Evolutionary conservation across 2,329 filamentous ascomycete species (phyloP).

Genomic region (Aspergillus eucalypticola): DNA sequence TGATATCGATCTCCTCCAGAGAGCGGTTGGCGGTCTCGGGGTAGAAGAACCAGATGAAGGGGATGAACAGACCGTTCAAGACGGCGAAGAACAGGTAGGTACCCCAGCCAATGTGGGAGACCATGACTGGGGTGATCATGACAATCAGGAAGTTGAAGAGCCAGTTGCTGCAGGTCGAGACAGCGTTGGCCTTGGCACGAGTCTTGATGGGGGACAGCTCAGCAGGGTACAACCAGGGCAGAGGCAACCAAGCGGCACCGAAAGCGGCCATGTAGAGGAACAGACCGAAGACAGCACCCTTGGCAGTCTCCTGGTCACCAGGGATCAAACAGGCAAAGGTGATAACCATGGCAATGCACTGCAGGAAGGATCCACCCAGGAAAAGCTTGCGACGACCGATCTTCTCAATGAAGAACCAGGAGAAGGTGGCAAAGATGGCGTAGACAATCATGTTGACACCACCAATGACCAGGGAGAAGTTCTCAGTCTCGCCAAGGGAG

Average conservation of each 20-base stretch:
- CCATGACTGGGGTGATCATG: slow-evolving; percentile 52
- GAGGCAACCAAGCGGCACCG: slow-evolving; percentile 64
- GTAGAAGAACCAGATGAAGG: slow-evolving; percentile 57
- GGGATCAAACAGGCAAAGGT: slow-evolving; percentile 44
- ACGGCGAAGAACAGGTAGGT: slow-evolving; percentile 48
- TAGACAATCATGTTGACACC: slow-evolving; percentile 55
- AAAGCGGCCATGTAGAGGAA: slow-evolving; percentile 72
- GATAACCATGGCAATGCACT: slow-evolving; percentile 42
- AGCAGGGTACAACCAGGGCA: slow-evolving; percentile 59
- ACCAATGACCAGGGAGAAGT: slow-evolving; percentile 54
- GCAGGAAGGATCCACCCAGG: slow-evolving; percentile 41
- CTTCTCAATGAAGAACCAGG: slow-evolving; percentile 52
- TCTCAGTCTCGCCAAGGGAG: slow-evolving; percentile 42
- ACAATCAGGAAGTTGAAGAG: slow-evolving; percentile 58
- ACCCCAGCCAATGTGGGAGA: slow-evolving; percentile 42
- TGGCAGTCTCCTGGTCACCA: slow-evolving; percentile 24
- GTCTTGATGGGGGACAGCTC: slow-evolving; percentile 58
- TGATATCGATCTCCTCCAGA: slow-evolving; percentile 48
- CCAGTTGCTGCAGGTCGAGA: slow-evolving; percentile 58
- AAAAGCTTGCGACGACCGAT: slow-evolving; percentile 50
- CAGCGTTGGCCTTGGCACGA: slow-evolving; percentile 57
- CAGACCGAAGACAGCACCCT: slow-evolving; percentile 57
- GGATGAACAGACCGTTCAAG: slow-evolving; percentile 50
- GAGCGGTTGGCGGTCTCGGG: slow-evolving; percentile 50
- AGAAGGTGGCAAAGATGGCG: slow-evolving; percentile 45